Conservation (phyloP, 805 yeast species). For the Danielozyma ontarioensis region DNA sequence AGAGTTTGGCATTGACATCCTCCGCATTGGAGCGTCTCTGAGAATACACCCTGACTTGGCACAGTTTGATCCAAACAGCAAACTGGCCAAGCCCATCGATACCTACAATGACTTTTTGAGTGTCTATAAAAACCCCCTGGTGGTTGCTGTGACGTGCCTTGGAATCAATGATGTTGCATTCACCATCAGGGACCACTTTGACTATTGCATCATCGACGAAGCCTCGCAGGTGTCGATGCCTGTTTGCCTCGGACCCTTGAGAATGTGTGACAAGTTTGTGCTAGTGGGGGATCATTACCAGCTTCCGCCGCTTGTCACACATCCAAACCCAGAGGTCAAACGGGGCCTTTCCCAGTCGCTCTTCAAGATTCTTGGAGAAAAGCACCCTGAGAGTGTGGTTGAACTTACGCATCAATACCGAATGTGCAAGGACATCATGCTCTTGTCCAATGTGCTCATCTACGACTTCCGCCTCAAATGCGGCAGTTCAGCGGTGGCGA, state of each 20-base stretch:
- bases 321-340: slow-evolving; percentile 55
- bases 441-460: slow-evolving; percentile 70
- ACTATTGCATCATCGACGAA: slow-evolving; percentile 92
- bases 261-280: slow-evolving; percentile 72
- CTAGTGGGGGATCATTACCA: slow-evolving; percentile 97
- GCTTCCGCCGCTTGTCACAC: slow-evolving; percentile 78
- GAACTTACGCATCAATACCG: slow-evolving; percentile 82
- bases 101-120: slow-evolving; percentile 42
- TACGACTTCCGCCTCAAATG: slow-evolving; percentile 74
- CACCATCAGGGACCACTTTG: slow-evolving; percentile 53
- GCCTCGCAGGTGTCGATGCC: slow-evolving; percentile 96
- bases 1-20: slow-evolving; percentile 35
- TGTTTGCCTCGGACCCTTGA: slow-evolving; percentile 79
- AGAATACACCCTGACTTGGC: slow-evolving; percentile 60
- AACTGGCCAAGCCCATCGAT: slow-evolving; percentile 20
- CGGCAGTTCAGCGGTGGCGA: slow-evolving; percentile 62
- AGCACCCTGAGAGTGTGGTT: slow-evolving; percentile 68
- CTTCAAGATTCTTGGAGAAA: slow-evolving; percentile 68
- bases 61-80: slow-evolving; percentile 43
- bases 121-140: slow-evolving; percentile 51
- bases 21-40: slow-evolving; percentile 61
- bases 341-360: slow-evolving; percentile 67
- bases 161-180: slow-evolving; percentile 67
- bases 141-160: slow-evolving; percentile 87
- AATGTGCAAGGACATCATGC: slow-evolving; percentile 88